These are phyloP conservation scores for Plasmodium vivax DNA, from an alignment of 169 alveolate genomes.

Conservation along the genomic window DNA sequence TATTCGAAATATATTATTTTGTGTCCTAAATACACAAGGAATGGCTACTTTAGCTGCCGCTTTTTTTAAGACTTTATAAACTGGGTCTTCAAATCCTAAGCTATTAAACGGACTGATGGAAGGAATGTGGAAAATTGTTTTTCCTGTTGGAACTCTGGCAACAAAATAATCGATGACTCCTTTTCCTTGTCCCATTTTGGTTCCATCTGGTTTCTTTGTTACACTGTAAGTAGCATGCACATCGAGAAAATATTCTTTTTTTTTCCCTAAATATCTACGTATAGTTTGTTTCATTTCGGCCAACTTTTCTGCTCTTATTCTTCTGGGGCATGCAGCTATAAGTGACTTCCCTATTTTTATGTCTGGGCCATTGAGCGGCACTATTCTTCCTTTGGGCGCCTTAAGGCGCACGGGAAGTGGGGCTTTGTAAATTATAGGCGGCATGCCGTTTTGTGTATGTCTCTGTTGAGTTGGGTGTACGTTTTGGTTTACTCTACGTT, in stretches of 20 bases:
- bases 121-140: conserved; percentile 64
- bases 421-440: conserved; percentile 82
- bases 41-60: conserved; percentile 74
- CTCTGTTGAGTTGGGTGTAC: background rate
- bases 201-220: conserved; percentile 86
- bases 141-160: conserved; percentile 87
- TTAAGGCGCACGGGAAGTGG: conserved; percentile 83
- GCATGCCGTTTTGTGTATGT: conserved; percentile 75
- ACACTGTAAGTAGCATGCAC: conserved; percentile 87
- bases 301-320: conserved; percentile 83
- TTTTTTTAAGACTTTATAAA: conserved; percentile 60
- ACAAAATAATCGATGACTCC: conserved; percentile 84
- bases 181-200: conserved; percentile 88
- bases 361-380: conserved; percentile 80
- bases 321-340: conserved; percentile 82
- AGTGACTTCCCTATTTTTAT: conserved; percentile 82
- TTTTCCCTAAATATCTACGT: conserved; percentile 78
- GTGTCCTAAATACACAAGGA: conserved; percentile 67
- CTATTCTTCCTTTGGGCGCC: conserved; percentile 86
- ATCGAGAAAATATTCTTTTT: conserved; percentile 80
- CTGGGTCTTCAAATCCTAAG: conserved; percentile 69
- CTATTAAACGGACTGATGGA: conserved; percentile 63
- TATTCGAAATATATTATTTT: conserved; percentile 57
- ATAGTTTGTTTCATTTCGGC: conserved; percentile 82
- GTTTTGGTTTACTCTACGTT: background rate